phyloP scores from a whole-genome alignment of 352 stramenopile species.

The Phytophthora megakarya region DNA sequence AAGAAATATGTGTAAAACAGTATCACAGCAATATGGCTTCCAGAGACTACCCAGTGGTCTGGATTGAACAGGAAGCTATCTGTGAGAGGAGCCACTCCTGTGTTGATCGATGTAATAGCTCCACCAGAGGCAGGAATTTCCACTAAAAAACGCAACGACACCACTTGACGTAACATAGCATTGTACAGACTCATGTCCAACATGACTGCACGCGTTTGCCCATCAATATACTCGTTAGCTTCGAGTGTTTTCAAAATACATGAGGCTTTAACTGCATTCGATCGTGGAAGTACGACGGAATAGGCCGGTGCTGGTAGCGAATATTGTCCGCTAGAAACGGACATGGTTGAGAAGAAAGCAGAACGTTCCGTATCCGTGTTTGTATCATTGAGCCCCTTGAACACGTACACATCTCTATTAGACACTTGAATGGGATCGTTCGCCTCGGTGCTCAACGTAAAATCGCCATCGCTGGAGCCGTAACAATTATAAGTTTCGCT shows the following conservation, averaged over 20 bases:
- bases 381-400: slow-evolving; percentile 43
- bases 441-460: slow-evolving; percentile 9
- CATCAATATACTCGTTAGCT: slow-evolving; percentile 43
- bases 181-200: slow-evolving; percentile 59
- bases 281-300: slow-evolving; percentile 43
- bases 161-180: slow-evolving; percentile 47
- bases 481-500: slow-evolving; percentile 13
- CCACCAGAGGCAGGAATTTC: slow-evolving; percentile 52
- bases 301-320: slow-evolving; percentile 49
- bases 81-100: slow-evolving; percentile 41
- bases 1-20: slow-evolving; percentile 57
- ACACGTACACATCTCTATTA: slow-evolving; percentile 26
- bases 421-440: slow-evolving; percentile 12
- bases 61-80: slow-evolving; percentile 45
- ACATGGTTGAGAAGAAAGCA: slow-evolving; percentile 50
- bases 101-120: slow-evolving; percentile 32
- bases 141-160: slow-evolving; percentile 50
- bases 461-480: slow-evolving; percentile 24
- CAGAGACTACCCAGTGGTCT: slow-evolving; percentile 32
- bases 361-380: slow-evolving; percentile 36
- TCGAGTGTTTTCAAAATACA: slow-evolving; percentile 35
- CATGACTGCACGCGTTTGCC: slow-evolving; percentile 45
- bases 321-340: slow-evolving; percentile 16
- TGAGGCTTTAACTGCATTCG: slow-evolving; percentile 13
- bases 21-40: slow-evolving; percentile 39